Base-by-base conservation (phyloP, 2,329 filamentous ascomycete species). In the Penicillium expansum region DNA sequence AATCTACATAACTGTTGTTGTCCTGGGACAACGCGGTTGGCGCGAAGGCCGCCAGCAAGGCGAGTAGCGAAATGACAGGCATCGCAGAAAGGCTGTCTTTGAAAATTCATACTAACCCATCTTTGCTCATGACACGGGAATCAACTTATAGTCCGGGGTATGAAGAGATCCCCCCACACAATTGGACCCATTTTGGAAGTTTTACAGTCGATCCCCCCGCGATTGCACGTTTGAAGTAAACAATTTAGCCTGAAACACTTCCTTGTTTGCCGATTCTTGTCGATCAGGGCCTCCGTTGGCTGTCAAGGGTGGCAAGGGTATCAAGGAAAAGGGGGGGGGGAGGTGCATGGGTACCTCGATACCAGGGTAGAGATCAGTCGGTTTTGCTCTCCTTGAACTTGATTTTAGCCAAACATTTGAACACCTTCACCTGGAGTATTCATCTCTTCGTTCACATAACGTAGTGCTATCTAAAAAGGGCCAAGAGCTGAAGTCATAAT, bases 1-100 rank as follows among this genome's bases (percentile, higher is more conserved):
- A 71, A 55, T 72, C 62, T 27, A 59, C 60, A 42, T 68, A 68
- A 42, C 59, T 66, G 8, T 60, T 62, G 42, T 71, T 70, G n/a
- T 59, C 61, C 48, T 72, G 69, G 5, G 62, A 63, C 8, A 68
- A 29, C 4, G 60, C 53, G 1, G 60, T 56, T 11, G 69, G 66
- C 49, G 63, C 47, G 11, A 70, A 48, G 27, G 64, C 62, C 43
- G 60, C 59, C 33, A 69, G 43, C 24, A 63, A 56, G 39, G 67
- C 60, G 14, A 65, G 58, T 29, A 60, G 30, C 9, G 63, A 56
- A 35, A 56, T 14, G 47, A 45, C 27, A 41, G 57, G 51, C 68
- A 70, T 70, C 10, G 32, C 60, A 10, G 8, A 37, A 37, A 32
- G 1, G 9, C 20, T 24, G 30, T 24, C 45, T 37, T 22, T 27